phyloP scores from a whole-genome alignment of 495 filamentous ascomycete genomes.

The Podospora anserina region DNA sequence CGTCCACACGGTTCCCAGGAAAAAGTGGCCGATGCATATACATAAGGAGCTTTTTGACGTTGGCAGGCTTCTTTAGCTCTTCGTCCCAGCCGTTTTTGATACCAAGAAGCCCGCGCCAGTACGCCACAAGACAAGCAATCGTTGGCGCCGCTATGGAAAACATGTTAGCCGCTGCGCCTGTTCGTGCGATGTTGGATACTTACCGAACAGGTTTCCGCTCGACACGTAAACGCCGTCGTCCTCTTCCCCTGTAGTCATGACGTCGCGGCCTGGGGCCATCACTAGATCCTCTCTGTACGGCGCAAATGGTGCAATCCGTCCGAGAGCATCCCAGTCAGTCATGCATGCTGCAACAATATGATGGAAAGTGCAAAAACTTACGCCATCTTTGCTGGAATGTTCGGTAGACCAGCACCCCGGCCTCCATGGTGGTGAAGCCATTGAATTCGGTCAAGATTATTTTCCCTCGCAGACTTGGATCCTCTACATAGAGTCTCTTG shows the following conservation, averaged over 20 bases:
- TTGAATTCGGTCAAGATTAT: background rate
- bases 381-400: background rate
- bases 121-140: background rate
- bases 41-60: background rate
- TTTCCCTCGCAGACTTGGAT: background rate
- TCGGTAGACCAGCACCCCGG: too few species aligned
- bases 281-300: background rate
- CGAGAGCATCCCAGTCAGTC: background rate
- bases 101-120: background rate
- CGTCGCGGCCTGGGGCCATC: background rate
- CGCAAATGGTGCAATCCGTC: background rate
- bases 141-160: background rate
- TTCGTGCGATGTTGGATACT: background rate
- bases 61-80: background rate
- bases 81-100: conserved; percentile 3
- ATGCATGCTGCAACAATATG: too few species aligned
- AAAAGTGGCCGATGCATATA: background rate
- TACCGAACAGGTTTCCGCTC: background rate
- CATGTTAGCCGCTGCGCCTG: too few species aligned
- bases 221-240: background rate
- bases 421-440: background rate
- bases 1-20: background rate
- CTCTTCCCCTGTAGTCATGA: background rate
- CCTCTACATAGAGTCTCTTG: background rate
- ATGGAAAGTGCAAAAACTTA: background rate